Percentiles rank a stretch among this genome's conserved stretches.
Evolutionary conservation across 2,329 filamentous ascomycete genomes (phyloP).

Genomic region (Atkinsonella texensis): DNA sequence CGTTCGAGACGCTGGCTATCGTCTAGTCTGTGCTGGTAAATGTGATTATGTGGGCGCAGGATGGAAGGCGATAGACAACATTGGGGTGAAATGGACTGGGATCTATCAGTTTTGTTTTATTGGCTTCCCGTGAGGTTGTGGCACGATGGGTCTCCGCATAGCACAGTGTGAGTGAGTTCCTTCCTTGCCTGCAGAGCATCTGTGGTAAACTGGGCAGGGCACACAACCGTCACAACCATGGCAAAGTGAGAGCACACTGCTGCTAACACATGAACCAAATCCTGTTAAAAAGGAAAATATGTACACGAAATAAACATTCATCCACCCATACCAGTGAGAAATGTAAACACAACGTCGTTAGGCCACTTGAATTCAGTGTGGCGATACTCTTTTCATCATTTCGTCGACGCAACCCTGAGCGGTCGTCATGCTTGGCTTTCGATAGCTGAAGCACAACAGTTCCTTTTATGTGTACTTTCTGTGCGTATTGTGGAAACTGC

Average conservation of each 20-base stretch:
- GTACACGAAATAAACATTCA: conserved; percentile 1
- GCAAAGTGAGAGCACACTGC: not conserved
- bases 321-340: conserved; percentile 1
- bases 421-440: not conserved
- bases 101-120: no score
- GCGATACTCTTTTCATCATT: conserved; percentile 1
- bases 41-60: no score
- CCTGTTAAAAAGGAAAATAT: not conserved
- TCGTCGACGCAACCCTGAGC: conserved; percentile 2
- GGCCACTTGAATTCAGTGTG: conserved; percentile 3
- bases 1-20: no score
- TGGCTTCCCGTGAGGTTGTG: no score
- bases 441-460: not conserved
- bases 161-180: no score
- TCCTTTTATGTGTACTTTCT: not conserved
- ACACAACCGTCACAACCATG: not conserved
- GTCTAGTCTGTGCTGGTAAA: no score
- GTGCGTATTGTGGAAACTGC: not conserved
- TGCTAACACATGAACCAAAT: conserved; percentile 1
- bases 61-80: no score
- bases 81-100: no score
- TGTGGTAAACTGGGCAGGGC: no score
- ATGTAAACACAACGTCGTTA: not conserved
- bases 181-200: no score
- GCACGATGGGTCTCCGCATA: no score